These are phyloP conservation scores for Aspergillus aculeatinus DNA, from an alignment of 2,329 filamentous ascomycete genomes.

Conservation along the genomic window DNA sequence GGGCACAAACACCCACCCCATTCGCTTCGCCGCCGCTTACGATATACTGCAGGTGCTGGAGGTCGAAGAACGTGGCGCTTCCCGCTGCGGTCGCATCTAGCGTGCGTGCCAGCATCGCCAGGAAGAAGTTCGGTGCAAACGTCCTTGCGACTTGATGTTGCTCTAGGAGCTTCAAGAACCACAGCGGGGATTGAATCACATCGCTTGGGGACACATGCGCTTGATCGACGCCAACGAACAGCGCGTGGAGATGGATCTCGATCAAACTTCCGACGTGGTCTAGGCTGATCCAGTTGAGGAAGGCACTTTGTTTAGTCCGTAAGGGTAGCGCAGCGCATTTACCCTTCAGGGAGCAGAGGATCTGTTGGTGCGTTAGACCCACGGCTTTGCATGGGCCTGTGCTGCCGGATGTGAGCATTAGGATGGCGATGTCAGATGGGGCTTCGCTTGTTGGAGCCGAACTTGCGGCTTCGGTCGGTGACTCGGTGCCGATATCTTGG, in stretches of 20 bases:
- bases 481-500: background rate
- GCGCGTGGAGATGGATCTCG: slow-evolving; percentile 55
- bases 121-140: slow-evolving; percentile 30
- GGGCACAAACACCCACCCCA: slow-evolving; percentile 36
- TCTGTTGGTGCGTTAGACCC: slow-evolving; percentile 43
- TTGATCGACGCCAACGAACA: slow-evolving; percentile 19
- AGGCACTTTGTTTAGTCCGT: slow-evolving; percentile 7
- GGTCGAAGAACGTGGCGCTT: background rate
- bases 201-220: slow-evolving; percentile 20
- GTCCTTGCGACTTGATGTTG: slow-evolving; percentile 32
- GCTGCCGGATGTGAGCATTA: slow-evolving; percentile 57
- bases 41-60: slow-evolving; percentile 10
- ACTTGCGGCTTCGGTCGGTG: too few relatives aligned
- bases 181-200: slow-evolving; percentile 36
- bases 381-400: slow-evolving; percentile 55
- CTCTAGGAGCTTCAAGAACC: slow-evolving; percentile 42
- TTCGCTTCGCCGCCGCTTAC: slow-evolving; percentile 51
- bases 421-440: slow-evolving; percentile 24
- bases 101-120: slow-evolving; percentile 5
- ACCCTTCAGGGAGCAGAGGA: slow-evolving; percentile 43
- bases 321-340: slow-evolving; percentile 31
- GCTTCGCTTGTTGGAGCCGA: background rate
- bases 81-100: background rate
- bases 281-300: slow-evolving; percentile 53
- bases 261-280: slow-evolving; percentile 56